Base-by-base conservation (phyloP, 306 rosid genomes). In the Arachis hypogaea region DNA sequence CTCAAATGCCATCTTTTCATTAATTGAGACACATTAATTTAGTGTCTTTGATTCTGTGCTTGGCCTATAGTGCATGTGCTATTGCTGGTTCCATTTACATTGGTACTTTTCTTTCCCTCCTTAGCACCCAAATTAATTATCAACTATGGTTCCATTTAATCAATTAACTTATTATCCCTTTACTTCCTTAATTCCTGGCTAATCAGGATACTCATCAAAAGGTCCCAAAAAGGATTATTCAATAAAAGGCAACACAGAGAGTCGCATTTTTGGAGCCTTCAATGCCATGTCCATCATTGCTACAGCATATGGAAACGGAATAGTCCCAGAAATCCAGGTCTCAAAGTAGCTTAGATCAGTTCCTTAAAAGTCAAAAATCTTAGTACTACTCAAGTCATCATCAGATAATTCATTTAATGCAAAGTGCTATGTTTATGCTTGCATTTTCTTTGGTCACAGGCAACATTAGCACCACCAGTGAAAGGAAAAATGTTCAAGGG, bases 401-500 rank as follows among this genome's bases (percentile, higher is more conserved):
- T 18, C 18, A 18, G 36, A 59, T 30, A 14, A 42, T 46, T 45
- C 1, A 8, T 72, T 49, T 45, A 43, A 63, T 12, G 10, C 10
- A 9, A 14, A 28, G 33, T 46, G 11, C 18, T 11, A 46, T 3
- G 38, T 11, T 7, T 3, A 46, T 46, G 22, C 29, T 29, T 57
- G 47, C n/a, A 38, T 55, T 72, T 7, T 73, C 16, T 70, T 49
- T 14, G 57, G 4, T 47, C 7, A 63, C 50, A 86, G 93, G 93
- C 87, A 52, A 86, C 93, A 46, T 4, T 86, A 36, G 88, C 87
- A 9, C 77, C 90, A 33, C 90, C 87, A 0, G 87, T 85, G 42
- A 82, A 81, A 73, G 88, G 89, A 64, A 86, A 84, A 82, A 88
- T 88, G 93, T 83, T 88, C 77, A 84, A 84, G 79, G 89, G 86